A percentile compares a stretch with the other conserved stretches of the same genome.
Evolutionary conservation across 2,329 filamentous ascomycete genomes (phyloP).

Genomic region (Aspergillus amoenus): DNA sequence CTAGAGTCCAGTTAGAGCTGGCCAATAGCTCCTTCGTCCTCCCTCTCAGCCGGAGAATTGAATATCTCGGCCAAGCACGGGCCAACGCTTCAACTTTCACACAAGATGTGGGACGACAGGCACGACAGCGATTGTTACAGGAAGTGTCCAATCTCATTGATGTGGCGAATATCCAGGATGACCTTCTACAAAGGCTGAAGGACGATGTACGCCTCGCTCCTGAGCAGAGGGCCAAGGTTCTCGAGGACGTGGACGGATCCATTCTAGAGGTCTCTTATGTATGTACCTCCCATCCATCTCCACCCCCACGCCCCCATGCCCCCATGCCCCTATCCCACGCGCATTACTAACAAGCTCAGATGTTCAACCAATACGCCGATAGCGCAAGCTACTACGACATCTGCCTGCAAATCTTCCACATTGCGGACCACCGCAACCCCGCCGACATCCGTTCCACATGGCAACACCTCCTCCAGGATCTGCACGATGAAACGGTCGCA

Average conservation of each 20-base stretch:
- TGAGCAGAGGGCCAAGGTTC: constrained; percentile 64
- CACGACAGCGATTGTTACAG: constrained; percentile 81
- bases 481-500: constrained; percentile 58
- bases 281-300: constrained; percentile 40
- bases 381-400: constrained; percentile 91
- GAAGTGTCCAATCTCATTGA: constrained; percentile 84
- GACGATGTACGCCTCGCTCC: constrained; percentile 68
- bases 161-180: constrained; percentile 91
- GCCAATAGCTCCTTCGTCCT: constrained; percentile 80
- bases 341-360: constrained; percentile 47
- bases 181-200: constrained; percentile 75
- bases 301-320: constrained; percentile 2
- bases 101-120: constrained; percentile 71
- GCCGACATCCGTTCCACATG: constrained; percentile 82
- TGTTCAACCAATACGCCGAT: constrained; percentile 93
- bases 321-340: not conserved
- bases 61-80: constrained; percentile 85
- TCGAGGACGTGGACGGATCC: constrained; percentile 70
- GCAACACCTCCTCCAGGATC: constrained; percentile 74
- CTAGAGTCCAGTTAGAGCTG: constrained; percentile 78
- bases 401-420: constrained; percentile 87
- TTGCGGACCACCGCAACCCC: constrained; percentile 85
- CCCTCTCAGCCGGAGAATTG: constrained; percentile 80
- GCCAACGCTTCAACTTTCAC: constrained; percentile 86
- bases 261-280: constrained; percentile 76